phyloP scores from a whole-genome alignment of 2,329 filamentous ascomycete species.

The Ilyonectria mors-panacis region DNA sequence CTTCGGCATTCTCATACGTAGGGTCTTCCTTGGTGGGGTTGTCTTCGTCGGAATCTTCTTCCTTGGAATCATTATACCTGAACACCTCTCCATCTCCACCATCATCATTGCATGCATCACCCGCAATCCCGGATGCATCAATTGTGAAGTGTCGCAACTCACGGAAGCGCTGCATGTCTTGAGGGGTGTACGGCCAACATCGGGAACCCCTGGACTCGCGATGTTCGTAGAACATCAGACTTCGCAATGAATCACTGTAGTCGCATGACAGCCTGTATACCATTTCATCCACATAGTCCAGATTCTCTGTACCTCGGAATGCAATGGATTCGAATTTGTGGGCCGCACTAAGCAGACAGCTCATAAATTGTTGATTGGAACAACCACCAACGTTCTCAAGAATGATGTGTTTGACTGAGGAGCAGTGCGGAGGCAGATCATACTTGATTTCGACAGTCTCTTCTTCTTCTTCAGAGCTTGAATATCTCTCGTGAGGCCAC shows the following conservation, averaged over 20 bases:
- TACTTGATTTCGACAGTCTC: not conserved
- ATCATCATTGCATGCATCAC: no score
- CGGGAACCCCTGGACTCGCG: not conserved
- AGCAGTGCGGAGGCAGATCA: not conserved
- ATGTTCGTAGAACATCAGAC: not conserved
- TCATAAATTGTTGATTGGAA: not conserved
- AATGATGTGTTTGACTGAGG: not conserved
- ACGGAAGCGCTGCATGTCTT: not conserved
- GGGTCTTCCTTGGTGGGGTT: no score
- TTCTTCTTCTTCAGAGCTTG: no score
- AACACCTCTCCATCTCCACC: no score
- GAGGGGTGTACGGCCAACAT: not conserved
- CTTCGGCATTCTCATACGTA: no score
- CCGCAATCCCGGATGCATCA: not conserved
- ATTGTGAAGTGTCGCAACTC: not conserved
- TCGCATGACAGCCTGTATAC: not conserved
- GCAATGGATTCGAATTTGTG: not conserved
- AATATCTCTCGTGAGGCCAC: not conserved
- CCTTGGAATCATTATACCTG: no score
- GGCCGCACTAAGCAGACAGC: not conserved
- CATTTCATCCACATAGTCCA: not conserved
- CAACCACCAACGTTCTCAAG: not conserved
- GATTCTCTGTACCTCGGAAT: not conserved
- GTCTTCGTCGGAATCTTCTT: no score
- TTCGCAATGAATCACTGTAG: not conserved